A percentile compares a stretch with the other conserved stretches of the same genome.
These are phyloP conservation scores for Auricularia sp. DNA, from an alignment of 768 basidiomycete genomes.

Conservation along the genomic window DNA sequence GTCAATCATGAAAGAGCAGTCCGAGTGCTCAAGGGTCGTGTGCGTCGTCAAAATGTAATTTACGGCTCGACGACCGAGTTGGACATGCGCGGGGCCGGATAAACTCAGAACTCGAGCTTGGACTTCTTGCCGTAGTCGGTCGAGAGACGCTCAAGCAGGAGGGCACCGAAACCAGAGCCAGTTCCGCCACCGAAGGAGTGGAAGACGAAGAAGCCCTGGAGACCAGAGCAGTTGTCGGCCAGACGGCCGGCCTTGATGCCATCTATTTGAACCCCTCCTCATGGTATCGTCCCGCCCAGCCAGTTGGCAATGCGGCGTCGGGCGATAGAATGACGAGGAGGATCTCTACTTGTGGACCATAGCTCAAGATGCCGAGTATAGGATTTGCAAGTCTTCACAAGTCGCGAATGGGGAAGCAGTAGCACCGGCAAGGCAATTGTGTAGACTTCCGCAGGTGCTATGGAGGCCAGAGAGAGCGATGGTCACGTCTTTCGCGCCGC, in stretches of 20 bases:
- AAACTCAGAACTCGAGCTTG: constrained; percentile 96
- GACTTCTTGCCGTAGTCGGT: constrained; percentile 99
- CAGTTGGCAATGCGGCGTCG: too few relatives aligned
- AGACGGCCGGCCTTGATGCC: constrained; percentile 73
- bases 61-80: constrained; percentile 98
- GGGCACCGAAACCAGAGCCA: constrained; percentile 97
- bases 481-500: neutral
- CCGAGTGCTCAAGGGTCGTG: constrained; percentile 99
- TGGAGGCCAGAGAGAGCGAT: too few relatives aligned
- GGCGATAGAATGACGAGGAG: too few relatives aligned
- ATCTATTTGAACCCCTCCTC: too few relatives aligned
- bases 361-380: too few relatives aligned
- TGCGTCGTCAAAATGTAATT: constrained; percentile 95
- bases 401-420: too few relatives aligned
- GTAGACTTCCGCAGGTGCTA: too few relatives aligned
- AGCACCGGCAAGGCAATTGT: too few relatives aligned
- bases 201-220: constrained; percentile 99
- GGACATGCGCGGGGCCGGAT: constrained; percentile 88
- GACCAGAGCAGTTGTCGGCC: constrained; percentile 94
- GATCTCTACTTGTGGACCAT: too few relatives aligned
- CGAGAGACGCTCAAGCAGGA: constrained; percentile 92
- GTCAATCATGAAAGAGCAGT: constrained; percentile 99
- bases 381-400: too few relatives aligned
- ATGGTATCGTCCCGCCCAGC: too few relatives aligned
- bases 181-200: constrained; percentile 99